Evolutionary conservation across 352 stramenopile species (phyloP), one percentile per base, ranked within the genome.

Genomic region (Phytophthora brassicae): DNA sequence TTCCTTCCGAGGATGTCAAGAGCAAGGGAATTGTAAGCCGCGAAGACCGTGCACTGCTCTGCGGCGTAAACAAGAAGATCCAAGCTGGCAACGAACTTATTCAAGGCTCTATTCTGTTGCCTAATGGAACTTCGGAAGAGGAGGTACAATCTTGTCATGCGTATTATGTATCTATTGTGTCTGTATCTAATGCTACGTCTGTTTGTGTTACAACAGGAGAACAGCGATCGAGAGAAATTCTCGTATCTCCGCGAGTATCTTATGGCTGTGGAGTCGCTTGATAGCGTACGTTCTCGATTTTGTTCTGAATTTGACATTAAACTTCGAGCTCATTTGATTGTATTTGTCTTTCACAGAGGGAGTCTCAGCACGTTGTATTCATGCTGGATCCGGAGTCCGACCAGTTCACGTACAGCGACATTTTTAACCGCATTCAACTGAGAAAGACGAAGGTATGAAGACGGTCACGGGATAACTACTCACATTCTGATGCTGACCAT

Each of bases 211-310:
- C 24, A 58, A 56, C 72, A 91, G 70, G 79, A 87, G 20, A 71
- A 56, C 24, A 72, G 61, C 39, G 82, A 91, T 23, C 71, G 58
- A 19, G 84, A 94, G 52, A 94, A 92, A 67, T 94, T 92, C 52
- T 81, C 76, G 2, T 94, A 86, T 56, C 89, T 86, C 45, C 82
- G 86, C 58, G 86, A 94, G 50, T 94, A 94, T 55, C 74, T 88
- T 49, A 73, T 92, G 66, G 77, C 81, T 26, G 76, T 90, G 45
- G 73, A 90, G 24, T 70, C 68, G 20, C 77, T 92, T 22, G 81
- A 90, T 38, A 84, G 67, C 47, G 83, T 92, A 78, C 59, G 83
- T 86, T 36, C 23, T 16, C 42, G 17, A 17, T 17, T 35, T 42
- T 12, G n/a, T 4, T 4, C 20, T 19, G 13, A 17, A 17, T 26